Evolutionary conservation across 1,139 yeast genomes (phyloP), one percentile per base, ranked within the genome.

Genomic region (Debaryomycetaceae sp.): DNA sequence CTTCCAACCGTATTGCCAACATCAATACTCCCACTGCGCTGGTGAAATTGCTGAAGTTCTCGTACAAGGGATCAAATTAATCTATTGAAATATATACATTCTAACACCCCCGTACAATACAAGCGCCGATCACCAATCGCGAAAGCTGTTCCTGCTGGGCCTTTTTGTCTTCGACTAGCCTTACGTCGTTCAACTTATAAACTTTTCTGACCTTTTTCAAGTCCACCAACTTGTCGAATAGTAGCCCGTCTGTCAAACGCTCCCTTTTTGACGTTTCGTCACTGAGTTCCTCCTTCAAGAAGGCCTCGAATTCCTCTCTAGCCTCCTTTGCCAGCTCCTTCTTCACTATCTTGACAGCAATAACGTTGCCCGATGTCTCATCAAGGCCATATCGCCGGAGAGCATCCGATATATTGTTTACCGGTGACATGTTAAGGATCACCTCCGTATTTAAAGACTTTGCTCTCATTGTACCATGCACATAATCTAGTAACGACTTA

Each of bases 341-440:
- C 5, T 45, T 38, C n/a, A 59, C 24, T 3, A 72, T 60, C 45
- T 68, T 69, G n/a, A 74, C 53, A 8, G 62, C 68, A 4, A 73
- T 56, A 9, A 69, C 49, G 41, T 60, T 62, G 8, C 54, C 49
- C 38, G 66, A 57, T 14, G 54, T 49, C 13, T 60, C 60, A 52
- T 68, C 73, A 14, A 74, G 63, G 1, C 78, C 78, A 54, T 74
- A 74, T 45, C 68, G 52, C 44, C 62, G 66, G 48, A 74, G 59
- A 1, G 78, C 76, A 46, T 74, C 78, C 60, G 65, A 62, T 39
- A 74, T 69, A 47, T 71, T 73, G 57, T 72, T 74, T 13, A 68
- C 61, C 2, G 78, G 77, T 4, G 75, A 69, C 46, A 74, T 60
- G 48, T 64, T 69, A 50, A 67, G 64, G 23, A 74, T 65, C 34